These are phyloP conservation scores for Tolypocladium capitatum DNA, from an alignment of 2,329 filamentous ascomycete species.

Conservation along the genomic window DNA sequence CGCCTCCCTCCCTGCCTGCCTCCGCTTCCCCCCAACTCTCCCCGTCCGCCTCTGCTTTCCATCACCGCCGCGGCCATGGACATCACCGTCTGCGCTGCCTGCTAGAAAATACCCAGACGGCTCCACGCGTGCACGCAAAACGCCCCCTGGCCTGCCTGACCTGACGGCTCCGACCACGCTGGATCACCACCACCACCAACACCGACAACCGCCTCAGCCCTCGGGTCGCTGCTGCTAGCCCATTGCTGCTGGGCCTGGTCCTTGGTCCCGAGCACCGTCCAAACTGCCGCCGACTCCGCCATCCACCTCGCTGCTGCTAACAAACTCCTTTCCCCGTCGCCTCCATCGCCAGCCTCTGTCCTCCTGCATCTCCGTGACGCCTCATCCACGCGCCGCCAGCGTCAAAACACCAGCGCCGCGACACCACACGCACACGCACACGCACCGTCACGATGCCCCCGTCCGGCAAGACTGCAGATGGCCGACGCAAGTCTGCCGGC, in stretches of 20 bases:
- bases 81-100: slow-evolving; percentile 1
- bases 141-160: slow-evolving; percentile 4
- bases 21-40: slow-evolving; percentile 12
- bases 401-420: slow-evolving; percentile 4
- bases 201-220: not conserved
- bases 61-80: slow-evolving; percentile 13
- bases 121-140: not conserved
- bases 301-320: not conserved
- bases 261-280: not conserved
- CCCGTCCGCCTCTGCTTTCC: slow-evolving; percentile 9
- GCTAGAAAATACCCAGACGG: not conserved
- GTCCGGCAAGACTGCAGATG: slow-evolving; percentile 18
- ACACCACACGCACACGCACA: not conserved
- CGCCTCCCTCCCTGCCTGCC: slow-evolving; percentile 11
- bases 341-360: not conserved
- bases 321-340: not conserved
- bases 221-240: not conserved
- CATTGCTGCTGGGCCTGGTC: not conserved
- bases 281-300: not conserved
- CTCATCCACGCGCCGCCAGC: not conserved
- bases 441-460: slow-evolving; percentile 18
- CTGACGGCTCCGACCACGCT: slow-evolving; percentile 5
- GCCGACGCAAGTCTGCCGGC: slow-evolving; percentile 24
- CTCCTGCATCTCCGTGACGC: slow-evolving; percentile 1
- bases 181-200: slow-evolving; percentile 10